These are phyloP conservation scores for Aristolochia contorta DNA, from an alignment of 164 flowering plant species.

Conservation along the genomic window DNA sequence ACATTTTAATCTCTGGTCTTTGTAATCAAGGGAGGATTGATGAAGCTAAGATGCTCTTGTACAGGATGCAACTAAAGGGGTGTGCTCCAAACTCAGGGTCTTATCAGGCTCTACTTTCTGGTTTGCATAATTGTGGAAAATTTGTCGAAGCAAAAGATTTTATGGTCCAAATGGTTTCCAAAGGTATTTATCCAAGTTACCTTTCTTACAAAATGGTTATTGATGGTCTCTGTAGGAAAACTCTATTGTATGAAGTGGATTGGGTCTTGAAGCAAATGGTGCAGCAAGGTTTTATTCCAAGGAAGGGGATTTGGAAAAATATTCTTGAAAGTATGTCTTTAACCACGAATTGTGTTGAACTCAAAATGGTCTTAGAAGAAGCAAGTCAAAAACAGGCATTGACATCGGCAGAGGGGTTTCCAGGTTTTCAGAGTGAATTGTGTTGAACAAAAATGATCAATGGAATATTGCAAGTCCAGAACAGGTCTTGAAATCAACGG, in stretches of 20 bases:
- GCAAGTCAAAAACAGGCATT: too few relatives aligned
- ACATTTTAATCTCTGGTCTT: conserved; percentile 68
- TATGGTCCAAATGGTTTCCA: conserved; percentile 35
- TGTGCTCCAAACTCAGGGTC: conserved; percentile 68
- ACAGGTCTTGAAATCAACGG: too few relatives aligned
- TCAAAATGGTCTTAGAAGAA: too few relatives aligned
- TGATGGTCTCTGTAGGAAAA: conserved; percentile 46
- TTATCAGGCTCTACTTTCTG: conserved; percentile 65
- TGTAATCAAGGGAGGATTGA: conserved; percentile 48
- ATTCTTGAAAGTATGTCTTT: conserved; percentile 26
- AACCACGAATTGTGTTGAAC: conserved; percentile 2
- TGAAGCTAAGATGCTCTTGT: conserved; percentile 47
- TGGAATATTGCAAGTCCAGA: too few relatives aligned
- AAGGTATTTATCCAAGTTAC: conserved; percentile 54
- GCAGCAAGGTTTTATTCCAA: conserved; percentile 55
- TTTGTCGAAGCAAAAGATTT: conserved; percentile 50
- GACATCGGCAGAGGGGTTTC: too few relatives aligned
- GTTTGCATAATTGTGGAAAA: conserved; percentile 42
- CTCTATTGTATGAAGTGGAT: conserved; percentile 39
- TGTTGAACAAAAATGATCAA: too few relatives aligned
- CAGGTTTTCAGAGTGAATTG: too few relatives aligned
- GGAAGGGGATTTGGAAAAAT: conserved; percentile 66
- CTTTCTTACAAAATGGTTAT: conserved; percentile 54
- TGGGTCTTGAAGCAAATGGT: conserved; percentile 64
- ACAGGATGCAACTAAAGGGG: conserved; percentile 57